Evolutionary conservation across 768 basidiomycete genomes (phyloP), one percentile per base, ranked within the genome.

Genomic region (Lentinula edodes): DNA sequence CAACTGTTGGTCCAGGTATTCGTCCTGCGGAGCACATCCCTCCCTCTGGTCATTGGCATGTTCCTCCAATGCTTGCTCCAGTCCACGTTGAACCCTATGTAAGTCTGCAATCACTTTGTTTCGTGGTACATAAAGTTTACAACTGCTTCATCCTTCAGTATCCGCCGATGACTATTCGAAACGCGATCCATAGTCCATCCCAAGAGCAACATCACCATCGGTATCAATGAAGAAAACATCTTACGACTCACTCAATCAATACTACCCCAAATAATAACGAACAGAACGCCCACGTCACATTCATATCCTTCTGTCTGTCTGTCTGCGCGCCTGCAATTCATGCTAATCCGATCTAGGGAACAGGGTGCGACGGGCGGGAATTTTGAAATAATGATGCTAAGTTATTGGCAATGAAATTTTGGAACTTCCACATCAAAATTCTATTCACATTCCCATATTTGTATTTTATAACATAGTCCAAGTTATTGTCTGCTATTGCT

Each of bases 31-130:
- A 76, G 52, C 81, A 84, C 62, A 68, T 73, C 46, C 79, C 80
- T 56, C 69, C 77, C 60, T 35, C 54, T 23, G 42, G 76, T 53
- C 83, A 85, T 57, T 88, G 86, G 87, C 75, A 76, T 54, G 75
- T 80, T n/a, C 69, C 80, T 42, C 57, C 55, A 72, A 69, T 80
- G 63, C 67, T 79, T 60, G 70, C 77, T 32, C 76, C 81, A 18
- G 65, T 80, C 55, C 82, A 86, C 65, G 76, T 87, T 69, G 86
- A 90, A 51, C 71, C 87, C 61, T 90, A 83, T 71, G 90, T 91
- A 72, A 76, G 87, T 75, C 32, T 20, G 5, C 43, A 38, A 56
- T 52, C 2, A 45, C 39, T 41, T 39, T 39, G 50, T 41, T 57
- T 60, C 48, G 52, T 61, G 51, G 23, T 57, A 3, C 23, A 60